A percentile compares a stretch with the other conserved stretches of the same genome.
Evolutionary conservation across 106 monocot species (phyloP).

Genomic region (Acorus calamus): DNA sequence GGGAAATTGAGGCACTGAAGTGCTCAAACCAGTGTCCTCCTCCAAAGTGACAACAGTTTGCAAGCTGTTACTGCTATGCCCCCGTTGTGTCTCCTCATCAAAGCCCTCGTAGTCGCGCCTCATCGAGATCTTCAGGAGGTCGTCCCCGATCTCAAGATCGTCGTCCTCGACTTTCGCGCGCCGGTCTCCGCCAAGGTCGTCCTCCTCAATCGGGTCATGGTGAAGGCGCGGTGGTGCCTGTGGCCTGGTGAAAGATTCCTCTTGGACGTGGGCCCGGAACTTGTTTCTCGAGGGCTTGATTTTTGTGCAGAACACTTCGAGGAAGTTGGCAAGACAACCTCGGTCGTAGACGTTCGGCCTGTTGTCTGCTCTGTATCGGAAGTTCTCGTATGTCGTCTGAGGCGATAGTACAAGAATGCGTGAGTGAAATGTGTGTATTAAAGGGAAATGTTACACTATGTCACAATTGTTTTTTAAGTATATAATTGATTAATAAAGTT

Average conservation of each 20-base stretch:
- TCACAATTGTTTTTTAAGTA: too few species aligned
- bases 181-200: slow-evolving; percentile 31
- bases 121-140: slow-evolving; percentile 68
- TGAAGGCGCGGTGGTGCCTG: slow-evolving; percentile 14
- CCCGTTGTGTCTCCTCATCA: slow-evolving; percentile 35
- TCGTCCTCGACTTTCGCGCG: slow-evolving; percentile 77
- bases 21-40: too few species aligned
- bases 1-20: slow-evolving; percentile 12
- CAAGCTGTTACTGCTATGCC: slow-evolving; percentile 15
- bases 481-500: too few species aligned
- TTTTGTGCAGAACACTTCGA: slow-evolving; percentile 71
- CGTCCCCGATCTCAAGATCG: slow-evolving; percentile 75
- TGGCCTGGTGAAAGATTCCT: slow-evolving; percentile 13
- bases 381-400: slow-evolving; percentile 97
- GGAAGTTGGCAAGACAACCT: slow-evolving; percentile 67
- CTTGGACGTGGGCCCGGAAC: slow-evolving; percentile 46
- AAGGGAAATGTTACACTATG: too few species aligned
- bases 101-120: slow-evolving; percentile 42
- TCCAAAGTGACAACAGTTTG: not conserved
- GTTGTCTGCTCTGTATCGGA: slow-evolving; percentile 72
- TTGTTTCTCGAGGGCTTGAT: slow-evolving; percentile 63
- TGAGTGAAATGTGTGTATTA: too few species aligned
- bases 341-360: slow-evolving; percentile 49
- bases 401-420: not conserved
- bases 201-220: slow-evolving; percentile 21